A percentile compares a stretch with the other conserved stretches of the same genome.
phyloP scores from a whole-genome alignment of 108 stramenopile species.

The Parmales sp. region DNA sequence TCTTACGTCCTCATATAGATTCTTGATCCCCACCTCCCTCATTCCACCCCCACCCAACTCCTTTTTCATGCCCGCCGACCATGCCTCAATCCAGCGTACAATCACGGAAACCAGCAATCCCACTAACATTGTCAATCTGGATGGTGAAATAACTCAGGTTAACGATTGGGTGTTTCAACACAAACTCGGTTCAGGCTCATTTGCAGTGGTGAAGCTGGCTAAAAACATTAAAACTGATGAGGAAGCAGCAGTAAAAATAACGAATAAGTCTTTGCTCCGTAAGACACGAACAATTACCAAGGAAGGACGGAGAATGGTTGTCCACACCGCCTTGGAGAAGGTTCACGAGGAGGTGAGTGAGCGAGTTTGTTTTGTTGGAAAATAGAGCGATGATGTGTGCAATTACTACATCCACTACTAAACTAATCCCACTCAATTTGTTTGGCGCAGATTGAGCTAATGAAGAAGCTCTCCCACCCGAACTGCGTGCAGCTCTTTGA shows the following conservation, averaged over 20 bases:
- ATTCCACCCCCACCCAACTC: no score
- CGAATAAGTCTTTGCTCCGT: not conserved
- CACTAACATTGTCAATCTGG: no score
- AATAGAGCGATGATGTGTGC: not conserved
- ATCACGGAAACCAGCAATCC: no score
- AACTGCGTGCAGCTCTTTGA: slow-evolving; percentile 64
- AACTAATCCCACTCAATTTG: not conserved
- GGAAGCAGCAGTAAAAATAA: not conserved
- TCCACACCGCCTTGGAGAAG: slow-evolving; percentile 62
- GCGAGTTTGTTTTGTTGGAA: not conserved
- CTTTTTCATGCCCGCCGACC: no score
- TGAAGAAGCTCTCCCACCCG: slow-evolving; percentile 74
- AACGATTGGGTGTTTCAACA: no score
- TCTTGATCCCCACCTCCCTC: no score
- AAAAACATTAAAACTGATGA: no score
- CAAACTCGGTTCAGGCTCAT: no score
- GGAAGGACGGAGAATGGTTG: slow-evolving; percentile 23
- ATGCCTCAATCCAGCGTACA: no score
- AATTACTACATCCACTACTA: not conserved
- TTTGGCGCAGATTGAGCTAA: slow-evolving; percentile 47
- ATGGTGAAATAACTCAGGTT: no score
- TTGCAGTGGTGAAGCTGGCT: no score
- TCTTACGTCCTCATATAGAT: no score
- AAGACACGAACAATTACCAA: not conserved
- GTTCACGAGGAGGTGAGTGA: slow-evolving; percentile 67